Evolutionary conservation across 2,329 filamentous ascomycete species (phyloP).

Genomic region (Didymella lethalis): DNA sequence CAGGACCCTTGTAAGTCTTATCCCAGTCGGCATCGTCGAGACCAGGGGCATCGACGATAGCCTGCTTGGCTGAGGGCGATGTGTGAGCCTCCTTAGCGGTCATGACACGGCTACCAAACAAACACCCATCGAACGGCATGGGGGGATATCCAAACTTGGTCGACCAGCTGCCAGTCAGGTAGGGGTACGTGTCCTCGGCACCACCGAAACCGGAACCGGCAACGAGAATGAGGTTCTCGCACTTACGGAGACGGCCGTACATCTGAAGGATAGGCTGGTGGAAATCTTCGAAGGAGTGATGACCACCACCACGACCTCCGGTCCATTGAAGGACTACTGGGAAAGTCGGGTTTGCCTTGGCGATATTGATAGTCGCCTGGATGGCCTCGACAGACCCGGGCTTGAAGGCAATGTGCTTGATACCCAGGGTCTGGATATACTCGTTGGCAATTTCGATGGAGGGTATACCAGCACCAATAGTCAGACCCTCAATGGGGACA

Average conservation of each 20-base stretch:
- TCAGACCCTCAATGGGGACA: conserved; percentile 57
- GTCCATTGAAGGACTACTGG: conserved; percentile 60
- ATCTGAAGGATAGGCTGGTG: conserved; percentile 58
- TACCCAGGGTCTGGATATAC: conserved; percentile 65
- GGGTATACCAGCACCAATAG: conserved; percentile 59
- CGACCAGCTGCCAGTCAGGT: conserved; percentile 57
- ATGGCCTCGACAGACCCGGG: conserved; percentile 57
- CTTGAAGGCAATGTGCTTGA: conserved; percentile 60
- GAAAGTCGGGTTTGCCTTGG: conserved; percentile 56
- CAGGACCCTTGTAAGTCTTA: conserved; percentile 68
- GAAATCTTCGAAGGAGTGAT: conserved; percentile 61
- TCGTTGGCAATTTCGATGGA: conserved; percentile 58
- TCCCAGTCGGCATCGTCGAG: conserved; percentile 57
- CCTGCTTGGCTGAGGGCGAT: conserved; percentile 54
- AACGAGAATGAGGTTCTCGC: conserved; percentile 57
- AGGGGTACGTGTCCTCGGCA: conserved; percentile 57
- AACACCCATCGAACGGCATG: conserved; percentile 59
- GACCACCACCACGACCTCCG: conserved; percentile 59
- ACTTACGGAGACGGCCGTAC: conserved; percentile 56
- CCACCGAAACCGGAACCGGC: conserved; percentile 59
- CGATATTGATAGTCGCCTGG: conserved; percentile 58
- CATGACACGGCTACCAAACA: conserved; percentile 60
- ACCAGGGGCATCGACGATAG: conserved; percentile 55
- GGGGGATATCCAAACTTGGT: conserved; percentile 53
- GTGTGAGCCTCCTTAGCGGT: conserved; percentile 58